Evolutionary conservation across 2,329 filamentous ascomycete genomes (phyloP).

Genomic region (Byssoonygena ceratinophila): DNA sequence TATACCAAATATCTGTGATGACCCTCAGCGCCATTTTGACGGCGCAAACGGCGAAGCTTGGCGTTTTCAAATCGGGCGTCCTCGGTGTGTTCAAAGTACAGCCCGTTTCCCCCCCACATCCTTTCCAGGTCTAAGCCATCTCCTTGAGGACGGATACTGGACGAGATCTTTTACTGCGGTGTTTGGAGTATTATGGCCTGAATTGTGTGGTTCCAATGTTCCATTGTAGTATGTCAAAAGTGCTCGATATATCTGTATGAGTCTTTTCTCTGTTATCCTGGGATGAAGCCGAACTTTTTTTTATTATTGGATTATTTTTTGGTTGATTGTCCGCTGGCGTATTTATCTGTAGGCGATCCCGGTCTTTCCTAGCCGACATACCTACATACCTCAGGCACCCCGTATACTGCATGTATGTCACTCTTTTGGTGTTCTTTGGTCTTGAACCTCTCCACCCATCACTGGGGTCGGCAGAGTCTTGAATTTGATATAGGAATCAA

Average conservation of each 20-base stretch:
- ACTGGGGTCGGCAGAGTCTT: too few species aligned
- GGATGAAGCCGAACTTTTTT: neutral
- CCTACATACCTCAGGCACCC: neutral
- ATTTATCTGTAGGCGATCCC: neutral
- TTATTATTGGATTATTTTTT: neutral
- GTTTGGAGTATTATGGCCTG: neutral
- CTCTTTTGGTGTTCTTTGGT: neutral
- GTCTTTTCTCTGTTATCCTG: neutral
- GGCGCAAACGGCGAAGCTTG: neutral
- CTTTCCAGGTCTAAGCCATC: too few species aligned
- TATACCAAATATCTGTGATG: neutral
- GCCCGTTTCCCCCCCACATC: neutral
- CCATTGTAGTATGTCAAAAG: neutral
- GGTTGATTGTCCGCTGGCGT: neutral
- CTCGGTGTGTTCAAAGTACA: neutral
- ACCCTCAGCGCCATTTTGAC: neutral
- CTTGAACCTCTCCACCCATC: neutral
- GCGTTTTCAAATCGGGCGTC: neutral
- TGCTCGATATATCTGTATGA: too few species aligned
- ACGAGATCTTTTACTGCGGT: neutral
- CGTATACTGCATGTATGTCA: neutral
- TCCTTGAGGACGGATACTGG: neutral
- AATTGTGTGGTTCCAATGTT: neutral
- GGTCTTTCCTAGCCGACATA: neutral
- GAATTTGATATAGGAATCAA: too few species aligned